Base-by-base conservation (phyloP, 2,329 filamentous ascomycete genomes). In the Cordyceps javanica region DNA sequence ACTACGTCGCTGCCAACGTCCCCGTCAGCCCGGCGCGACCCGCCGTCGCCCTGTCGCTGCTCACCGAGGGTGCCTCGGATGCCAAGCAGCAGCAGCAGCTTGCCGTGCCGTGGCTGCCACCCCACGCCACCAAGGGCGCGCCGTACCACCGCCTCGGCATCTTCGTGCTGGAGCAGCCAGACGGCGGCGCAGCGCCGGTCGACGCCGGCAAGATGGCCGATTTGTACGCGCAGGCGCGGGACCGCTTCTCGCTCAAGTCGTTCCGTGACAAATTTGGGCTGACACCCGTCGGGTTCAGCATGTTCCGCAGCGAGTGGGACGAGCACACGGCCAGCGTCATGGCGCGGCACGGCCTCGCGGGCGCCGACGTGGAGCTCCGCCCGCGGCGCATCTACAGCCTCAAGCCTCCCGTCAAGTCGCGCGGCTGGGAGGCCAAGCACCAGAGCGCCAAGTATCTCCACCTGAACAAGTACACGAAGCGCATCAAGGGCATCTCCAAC, bases 261-360 rank as follows among this genome's bases (percentile, higher is more conserved):
- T 88, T 95, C 71, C 82, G 87, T 63, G 82, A 86, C 69, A 86
- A 85, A 69, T 83, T 90, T 69, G 73, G 77, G 59, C 76, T 94
- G 60, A 80, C 77, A 59, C 83, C 92, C 8, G 85, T 97, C 59
- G 92, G 92, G 44, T 89, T 91, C 65, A 90, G 86, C 69, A 76
- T 99, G 65, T 99, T 97, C 85, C 86, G 94, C 63, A 87, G 85
- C 60, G 77, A 88, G 63, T 97, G 92, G 90, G 94, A 99, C 72
- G 89, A 94, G 60, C 84, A 82, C 66, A 99, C 90, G 55, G 85
- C 83, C n/a, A 85, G 78, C 52, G 90, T 99, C 62, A 97, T 99
- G 93, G 78, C 85, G 68, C 82, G 89, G 65, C 82, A 89, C 64
- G 85, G 83, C 60, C 79, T 95, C 61, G 81, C 84, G 28, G 91